Evolutionary conservation across 1,139 yeast genomes (phyloP).

Genomic region (Magnusiomyces fungicola): DNA sequence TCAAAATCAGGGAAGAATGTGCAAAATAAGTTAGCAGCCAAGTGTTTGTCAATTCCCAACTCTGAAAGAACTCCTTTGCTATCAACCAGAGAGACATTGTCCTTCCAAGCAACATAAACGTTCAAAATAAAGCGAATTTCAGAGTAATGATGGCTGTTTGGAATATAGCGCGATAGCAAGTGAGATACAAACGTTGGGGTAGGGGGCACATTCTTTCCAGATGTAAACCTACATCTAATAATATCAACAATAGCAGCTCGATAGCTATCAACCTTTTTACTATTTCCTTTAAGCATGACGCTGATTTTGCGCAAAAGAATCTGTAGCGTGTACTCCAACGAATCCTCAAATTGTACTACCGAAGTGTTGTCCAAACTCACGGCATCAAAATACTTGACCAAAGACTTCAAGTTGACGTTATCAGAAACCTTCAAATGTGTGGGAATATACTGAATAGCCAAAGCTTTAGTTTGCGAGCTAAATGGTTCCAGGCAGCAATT

Average conservation of each 20-base stretch:
- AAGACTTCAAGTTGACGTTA: not conserved
- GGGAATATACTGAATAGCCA: conserved; percentile 1
- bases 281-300: not conserved
- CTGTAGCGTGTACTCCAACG: not conserved
- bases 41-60: not conserved
- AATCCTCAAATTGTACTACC: not conserved
- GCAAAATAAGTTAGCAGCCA: not conserved
- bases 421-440: not conserved
- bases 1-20: not conserved
- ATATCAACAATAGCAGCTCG: not conserved
- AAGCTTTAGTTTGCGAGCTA: not conserved
- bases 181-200: not conserved
- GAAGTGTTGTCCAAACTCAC: not conserved
- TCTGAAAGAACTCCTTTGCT: not conserved
- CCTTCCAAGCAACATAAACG: not conserved
- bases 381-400: not conserved
- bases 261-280: not conserved
- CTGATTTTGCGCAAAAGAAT: not conserved
- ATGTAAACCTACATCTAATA: not conserved
- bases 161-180: not conserved
- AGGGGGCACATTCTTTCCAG: not conserved
- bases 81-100: not conserved
- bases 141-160: not conserved
- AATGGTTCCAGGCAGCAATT: not conserved
- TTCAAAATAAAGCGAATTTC: not conserved